phyloP scores from a whole-genome alignment of 257 asterid genomes.

The Craterostigma plantagineum region DNA sequence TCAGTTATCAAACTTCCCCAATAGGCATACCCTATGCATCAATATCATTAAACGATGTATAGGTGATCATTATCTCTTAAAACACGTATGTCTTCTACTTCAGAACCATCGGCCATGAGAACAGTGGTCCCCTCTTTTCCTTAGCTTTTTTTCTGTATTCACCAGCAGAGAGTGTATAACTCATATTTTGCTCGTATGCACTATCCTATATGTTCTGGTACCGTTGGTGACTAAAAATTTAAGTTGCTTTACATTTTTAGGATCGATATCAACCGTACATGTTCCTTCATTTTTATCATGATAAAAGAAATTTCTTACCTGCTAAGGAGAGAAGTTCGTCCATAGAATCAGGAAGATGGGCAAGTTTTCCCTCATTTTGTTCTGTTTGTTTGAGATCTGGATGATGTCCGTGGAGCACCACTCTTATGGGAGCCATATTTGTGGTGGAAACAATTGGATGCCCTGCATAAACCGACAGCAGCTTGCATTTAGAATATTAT shows the following conservation, averaged over 20 bases:
- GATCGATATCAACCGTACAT: not conserved
- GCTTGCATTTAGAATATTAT: not conserved
- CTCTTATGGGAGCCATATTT: slow-evolving; percentile 31
- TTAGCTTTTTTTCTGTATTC: slow-evolving; percentile 49
- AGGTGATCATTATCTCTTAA: slow-evolving; percentile 75
- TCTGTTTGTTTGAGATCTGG: slow-evolving; percentile 39
- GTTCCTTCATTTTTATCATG: slow-evolving; percentile 1
- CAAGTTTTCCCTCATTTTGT: slow-evolving; percentile 50
- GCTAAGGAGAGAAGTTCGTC: slow-evolving; percentile 54
- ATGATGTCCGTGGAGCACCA: slow-evolving; percentile 74
- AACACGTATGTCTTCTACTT: slow-evolving; percentile 45
- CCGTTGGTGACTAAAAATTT: no score
- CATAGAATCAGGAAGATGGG: slow-evolving; percentile 68
- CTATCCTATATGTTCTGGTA: no score
- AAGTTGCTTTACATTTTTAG: no score
- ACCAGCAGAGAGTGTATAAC: not conserved
- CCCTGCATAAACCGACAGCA: slow-evolving; percentile 21
- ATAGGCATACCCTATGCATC: slow-evolving; percentile 1
- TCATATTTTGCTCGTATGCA: no score
- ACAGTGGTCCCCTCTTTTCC: slow-evolving; percentile 42
- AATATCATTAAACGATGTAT: slow-evolving; percentile 28
- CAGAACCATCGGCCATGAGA: slow-evolving; percentile 59
- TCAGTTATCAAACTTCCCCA: slow-evolving; percentile 7
- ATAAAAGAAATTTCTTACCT: slow-evolving; percentile 26
- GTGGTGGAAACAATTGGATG: slow-evolving; percentile 11